Conservation (phyloP, 495 filamentous ascomycete species). For the Parmelia sp. region DNA sequence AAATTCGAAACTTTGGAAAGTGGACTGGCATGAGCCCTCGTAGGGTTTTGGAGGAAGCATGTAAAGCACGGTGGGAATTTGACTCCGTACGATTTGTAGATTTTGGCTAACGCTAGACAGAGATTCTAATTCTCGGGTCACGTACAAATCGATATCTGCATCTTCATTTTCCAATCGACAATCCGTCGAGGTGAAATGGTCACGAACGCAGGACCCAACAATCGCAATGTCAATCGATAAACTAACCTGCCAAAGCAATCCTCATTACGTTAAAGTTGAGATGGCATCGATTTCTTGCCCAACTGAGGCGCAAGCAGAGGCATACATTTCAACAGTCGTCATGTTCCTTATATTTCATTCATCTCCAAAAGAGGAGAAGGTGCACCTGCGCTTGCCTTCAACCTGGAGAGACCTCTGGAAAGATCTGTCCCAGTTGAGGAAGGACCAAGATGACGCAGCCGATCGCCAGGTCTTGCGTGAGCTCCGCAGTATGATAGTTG, state of each 20-base stretch:
- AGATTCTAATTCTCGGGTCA: slow-evolving; percentile 60
- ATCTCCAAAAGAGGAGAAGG: slow-evolving; percentile 78
- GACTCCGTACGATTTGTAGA: background rate
- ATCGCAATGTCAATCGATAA: slow-evolving; percentile 35
- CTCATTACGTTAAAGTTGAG: slow-evolving; percentile 49
- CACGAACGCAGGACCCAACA: slow-evolving; percentile 61
- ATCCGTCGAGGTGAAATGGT: slow-evolving; percentile 70
- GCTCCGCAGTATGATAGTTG: slow-evolving; percentile 55
- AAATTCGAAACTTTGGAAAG: slow-evolving; percentile 77
- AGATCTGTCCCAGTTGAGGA: slow-evolving; percentile 65
- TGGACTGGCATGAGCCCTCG: slow-evolving; percentile 63
- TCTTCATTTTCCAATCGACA: slow-evolving; percentile 68
- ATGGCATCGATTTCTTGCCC: slow-evolving; percentile 75
- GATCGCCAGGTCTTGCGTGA: slow-evolving; percentile 60
- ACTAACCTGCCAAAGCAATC: slow-evolving; percentile 39
- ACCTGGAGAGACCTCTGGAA: slow-evolving; percentile 82
- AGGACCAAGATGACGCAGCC: slow-evolving; percentile 56
- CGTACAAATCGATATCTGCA: slow-evolving; percentile 60
- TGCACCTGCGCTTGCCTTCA: slow-evolving; percentile 66
- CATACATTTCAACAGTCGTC: slow-evolving; percentile 73
- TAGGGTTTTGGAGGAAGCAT: slow-evolving; percentile 76
- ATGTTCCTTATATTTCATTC: slow-evolving; percentile 72
- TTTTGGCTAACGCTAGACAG: slow-evolving; percentile 33
- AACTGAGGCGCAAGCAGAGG: slow-evolving; percentile 72
- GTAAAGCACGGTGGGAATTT: slow-evolving; percentile 62